Conservation (phyloP, 1,284 basidiomycete genomes). For the Coriolopsis trogii region DNA sequence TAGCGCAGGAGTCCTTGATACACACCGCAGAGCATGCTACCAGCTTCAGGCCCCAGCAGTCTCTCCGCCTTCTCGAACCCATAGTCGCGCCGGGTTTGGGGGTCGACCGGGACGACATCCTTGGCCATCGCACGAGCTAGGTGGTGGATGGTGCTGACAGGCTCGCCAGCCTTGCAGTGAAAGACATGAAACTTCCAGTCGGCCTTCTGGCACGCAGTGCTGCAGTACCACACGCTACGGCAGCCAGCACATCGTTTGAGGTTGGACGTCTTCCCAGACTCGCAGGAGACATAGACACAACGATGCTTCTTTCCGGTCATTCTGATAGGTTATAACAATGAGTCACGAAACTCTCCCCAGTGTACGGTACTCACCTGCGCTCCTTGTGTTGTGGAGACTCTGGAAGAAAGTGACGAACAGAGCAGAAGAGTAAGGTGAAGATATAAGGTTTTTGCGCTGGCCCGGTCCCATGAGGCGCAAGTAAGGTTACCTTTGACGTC, state of each 20-base stretch:
- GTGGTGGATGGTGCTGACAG: constrained; percentile 37
- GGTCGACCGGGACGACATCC: constrained; percentile 33
- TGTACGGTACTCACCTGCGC: too few relatives aligned
- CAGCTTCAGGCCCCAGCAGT: not conserved
- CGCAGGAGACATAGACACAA: not conserved
- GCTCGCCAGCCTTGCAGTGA: constrained; percentile 33
- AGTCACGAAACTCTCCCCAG: too few relatives aligned
- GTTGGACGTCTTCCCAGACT: not conserved
- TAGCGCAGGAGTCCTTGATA: constrained; percentile 34
- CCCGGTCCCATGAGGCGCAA: too few relatives aligned
- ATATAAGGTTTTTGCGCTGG: too few relatives aligned
- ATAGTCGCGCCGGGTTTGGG: constrained; percentile 37
- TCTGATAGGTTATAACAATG: too few relatives aligned
- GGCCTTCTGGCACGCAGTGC: constrained; percentile 30
- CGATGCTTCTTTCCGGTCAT: too few relatives aligned
- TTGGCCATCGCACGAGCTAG: constrained; percentile 29
- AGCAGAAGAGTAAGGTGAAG: too few relatives aligned
- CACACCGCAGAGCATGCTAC: constrained; percentile 33
- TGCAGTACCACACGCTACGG: constrained; percentile 5
- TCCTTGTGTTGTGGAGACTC: too few relatives aligned
- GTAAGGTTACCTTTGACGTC: too few relatives aligned
- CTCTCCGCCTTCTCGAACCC: constrained; percentile 34
- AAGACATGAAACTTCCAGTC: constrained; percentile 39
- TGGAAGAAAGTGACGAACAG: too few relatives aligned
- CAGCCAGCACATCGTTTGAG: not conserved